Base-by-base conservation (phyloP, 345 rosid species). In the Lepidium aucheri region DNA sequence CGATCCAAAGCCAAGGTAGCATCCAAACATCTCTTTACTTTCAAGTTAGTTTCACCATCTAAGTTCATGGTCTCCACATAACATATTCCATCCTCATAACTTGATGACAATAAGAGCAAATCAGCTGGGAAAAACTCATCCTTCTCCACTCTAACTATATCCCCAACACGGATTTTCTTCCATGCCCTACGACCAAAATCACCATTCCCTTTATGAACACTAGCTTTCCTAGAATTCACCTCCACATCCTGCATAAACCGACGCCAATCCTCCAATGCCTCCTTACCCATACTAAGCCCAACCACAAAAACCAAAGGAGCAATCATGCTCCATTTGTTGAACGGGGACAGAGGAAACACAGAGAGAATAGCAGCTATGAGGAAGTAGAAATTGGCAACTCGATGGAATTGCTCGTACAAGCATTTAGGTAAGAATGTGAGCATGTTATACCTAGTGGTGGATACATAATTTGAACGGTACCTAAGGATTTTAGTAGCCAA, bases 41-140 rank as follows among this genome's bases (percentile, higher is more conserved):
- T 86, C 78, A 89, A 63, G 61, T 82, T 86, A 9, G 94, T 89
- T 63, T 89, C 94, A 1, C 96, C 94, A 63, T 89, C 96, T 15
- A 89, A 80, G 16, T 86, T 89, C 96, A 82, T 86, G 0, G 96
- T 89, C 81, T 89, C 94, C 3, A 89, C 96, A 61, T 85, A 89
- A 69, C 91, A 89, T 22, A 89, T 75, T 13, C 94, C 94, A 59
- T 89, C 96, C 12, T 85, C 88, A 53, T 83, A 85, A 74, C 94
- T 85, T 0, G 89, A 83, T 2, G 94, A 89, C 40, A 89, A 53
- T 4, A 89, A 40, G 30, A 89, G 83, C 58, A 86, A 78, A 78
- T 89, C 94, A 51, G 82, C 70, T 0, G 96, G 89, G 52, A 86
- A 89, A 71, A 79, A 86, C 53, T 81, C 82, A 65, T 86, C 78